Evolutionary conservation across 331 rosid species (phyloP), one percentile per base, ranked within the genome.

Genomic region (Arachis monticola): DNA sequence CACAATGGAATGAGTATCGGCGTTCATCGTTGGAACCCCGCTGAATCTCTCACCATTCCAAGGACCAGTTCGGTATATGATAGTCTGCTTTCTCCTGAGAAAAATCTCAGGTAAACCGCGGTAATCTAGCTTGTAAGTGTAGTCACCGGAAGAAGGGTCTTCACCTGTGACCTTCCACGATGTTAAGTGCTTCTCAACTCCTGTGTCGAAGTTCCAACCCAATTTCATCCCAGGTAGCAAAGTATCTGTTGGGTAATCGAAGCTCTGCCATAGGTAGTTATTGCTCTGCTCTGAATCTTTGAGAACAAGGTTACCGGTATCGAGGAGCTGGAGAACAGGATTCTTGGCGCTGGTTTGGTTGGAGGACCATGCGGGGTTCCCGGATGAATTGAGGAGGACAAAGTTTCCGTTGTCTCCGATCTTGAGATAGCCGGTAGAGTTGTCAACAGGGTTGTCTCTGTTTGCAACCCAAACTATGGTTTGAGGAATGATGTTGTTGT

Each of bases 381-480:
- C 67, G 0, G 67, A 10, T 40, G 78, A 30, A 48, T 85, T 74
- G 10, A 56, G 14, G 1, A 90, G 72, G 14, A 79, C 52, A 0
- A 87, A 7, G 74, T 52, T 83, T 65, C 85, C 88, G 0, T 14
- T 51, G 5, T 74, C 50, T 30, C 79, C 77, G 14, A 87, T 75
- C 55, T 42, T 64, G 78, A 89, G 88, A 42, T 58, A 71, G 0
- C 79, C 82, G 0, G 75, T 13, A 12, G 88, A 64, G 56, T 76
- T 81, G 3, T 52, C n/a, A n/a, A 88, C 78, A 10, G 97, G 96
- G 44, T 5, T 40, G 72, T 88, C 93, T 83, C 88, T 80, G 84
- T 92, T 90, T 7, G 96, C 96, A 0, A 90, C 91, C 97, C 97
- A 92, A 30, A 87, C 96, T 9, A 74, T 22, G 2, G 91, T 82